Evolutionary conservation across 2,329 filamentous ascomycete genomes (phyloP).

Genomic region (Exophiala bonariae): DNA sequence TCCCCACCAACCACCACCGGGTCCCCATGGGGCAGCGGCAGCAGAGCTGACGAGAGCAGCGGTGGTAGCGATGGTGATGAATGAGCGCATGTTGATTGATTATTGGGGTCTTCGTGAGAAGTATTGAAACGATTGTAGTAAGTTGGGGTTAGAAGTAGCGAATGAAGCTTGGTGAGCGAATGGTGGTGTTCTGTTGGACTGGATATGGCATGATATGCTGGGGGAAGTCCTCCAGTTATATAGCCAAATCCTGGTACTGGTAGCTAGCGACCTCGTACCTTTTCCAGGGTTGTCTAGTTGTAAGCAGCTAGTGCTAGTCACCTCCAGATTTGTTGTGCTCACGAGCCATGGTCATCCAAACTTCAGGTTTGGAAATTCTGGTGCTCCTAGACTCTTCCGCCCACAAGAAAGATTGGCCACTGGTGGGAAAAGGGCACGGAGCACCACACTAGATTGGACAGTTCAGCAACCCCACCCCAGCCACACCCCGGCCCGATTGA

Average conservation of each 20-base stretch:
- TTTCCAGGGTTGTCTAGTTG: no score
- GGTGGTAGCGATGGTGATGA: slow-evolving; percentile 17
- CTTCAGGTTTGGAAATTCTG: no score
- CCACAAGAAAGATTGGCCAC: no score
- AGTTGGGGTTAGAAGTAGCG: background rate
- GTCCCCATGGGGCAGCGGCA: slow-evolving; percentile 15
- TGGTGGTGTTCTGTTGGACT: background rate
- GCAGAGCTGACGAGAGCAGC: slow-evolving; percentile 20
- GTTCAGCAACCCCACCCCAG: slow-evolving; percentile 5
- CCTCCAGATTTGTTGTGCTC: no score
- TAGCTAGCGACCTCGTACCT: no score
- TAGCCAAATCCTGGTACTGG: no score
- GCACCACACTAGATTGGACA: slow-evolving; percentile 1
- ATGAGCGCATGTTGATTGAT: slow-evolving; percentile 21
- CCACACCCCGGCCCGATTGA: background rate
- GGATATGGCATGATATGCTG: no score
- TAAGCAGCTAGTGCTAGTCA: no score
- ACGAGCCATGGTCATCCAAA: no score
- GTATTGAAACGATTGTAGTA: slow-evolving; percentile 7
- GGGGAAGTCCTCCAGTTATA: no score
- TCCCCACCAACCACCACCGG: slow-evolving; percentile 11
- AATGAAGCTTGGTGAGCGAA: background rate
- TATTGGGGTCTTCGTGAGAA: background rate
- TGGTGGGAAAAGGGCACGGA: background rate
- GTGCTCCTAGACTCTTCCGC: no score